Evolutionary conservation across 305 asterid species (phyloP).

Genomic region (Plantago lanceolata): DNA sequence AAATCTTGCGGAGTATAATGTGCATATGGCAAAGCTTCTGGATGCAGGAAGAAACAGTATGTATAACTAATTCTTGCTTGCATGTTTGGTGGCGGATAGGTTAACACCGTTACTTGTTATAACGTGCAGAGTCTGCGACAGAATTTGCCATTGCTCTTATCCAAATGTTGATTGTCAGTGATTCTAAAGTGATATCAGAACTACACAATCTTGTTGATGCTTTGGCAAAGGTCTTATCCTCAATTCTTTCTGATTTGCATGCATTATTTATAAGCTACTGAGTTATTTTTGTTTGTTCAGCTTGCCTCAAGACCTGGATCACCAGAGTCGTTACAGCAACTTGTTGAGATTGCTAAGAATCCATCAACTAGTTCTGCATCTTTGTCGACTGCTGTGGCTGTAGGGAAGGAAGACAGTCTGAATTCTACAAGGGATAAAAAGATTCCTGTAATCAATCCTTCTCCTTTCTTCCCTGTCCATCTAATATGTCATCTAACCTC

Average conservation of each 20-base stretch:
- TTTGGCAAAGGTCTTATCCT: slow-evolving; percentile 66
- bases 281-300: slow-evolving; percentile 38
- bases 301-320: slow-evolving; percentile 96
- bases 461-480: neutral
- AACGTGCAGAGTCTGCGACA: slow-evolving; percentile 81
- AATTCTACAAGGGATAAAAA: slow-evolving; percentile 64
- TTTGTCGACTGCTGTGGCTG: slow-evolving; percentile 41
- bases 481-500: neutral
- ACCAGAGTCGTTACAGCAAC: slow-evolving; percentile 84
- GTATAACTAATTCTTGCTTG: slow-evolving; percentile 31
- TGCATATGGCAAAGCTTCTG: slow-evolving; percentile 93
- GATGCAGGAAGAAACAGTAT: slow-evolving; percentile 94
- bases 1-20: slow-evolving; percentile 90
- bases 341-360: slow-evolving; percentile 92
- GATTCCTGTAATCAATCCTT: slow-evolving; percentile 41
- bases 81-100: slow-evolving; percentile 15
- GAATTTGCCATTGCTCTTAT: slow-evolving; percentile 84
- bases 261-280: slow-evolving; percentile 22
- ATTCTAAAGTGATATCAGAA: slow-evolving; percentile 74
- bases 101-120: slow-evolving; percentile 19
- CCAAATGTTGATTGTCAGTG: slow-evolving; percentile 58
- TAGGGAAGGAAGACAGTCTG: slow-evolving; percentile 59
- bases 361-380: slow-evolving; percentile 48
- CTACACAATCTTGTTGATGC: slow-evolving; percentile 90
- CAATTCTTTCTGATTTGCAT: slow-evolving; percentile 18